Conservation (phyloP, 768 basidiomycete species). For the Postia placenta region DNA sequence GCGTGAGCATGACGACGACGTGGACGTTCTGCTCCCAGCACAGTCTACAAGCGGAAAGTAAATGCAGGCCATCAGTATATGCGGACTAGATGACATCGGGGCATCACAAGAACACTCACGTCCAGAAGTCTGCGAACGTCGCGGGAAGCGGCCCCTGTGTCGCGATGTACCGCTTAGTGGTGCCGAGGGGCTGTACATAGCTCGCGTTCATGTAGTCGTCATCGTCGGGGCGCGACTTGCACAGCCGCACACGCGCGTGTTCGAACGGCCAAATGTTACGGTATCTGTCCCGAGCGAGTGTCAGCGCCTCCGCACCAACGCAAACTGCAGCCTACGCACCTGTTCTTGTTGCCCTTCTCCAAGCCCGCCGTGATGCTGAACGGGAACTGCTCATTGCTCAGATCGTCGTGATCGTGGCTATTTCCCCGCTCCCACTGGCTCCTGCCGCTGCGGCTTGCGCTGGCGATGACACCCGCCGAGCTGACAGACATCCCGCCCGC, state of each 20-base stretch:
- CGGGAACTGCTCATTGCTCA: slow-evolving; percentile 59
- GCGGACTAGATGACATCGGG: not conserved
- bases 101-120: slow-evolving; percentile 42
- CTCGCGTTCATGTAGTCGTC: slow-evolving; percentile 97
- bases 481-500: not conserved
- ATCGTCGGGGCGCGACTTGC: slow-evolving; percentile 26
- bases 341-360: slow-evolving; percentile 91
- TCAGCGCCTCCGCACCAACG: not conserved
- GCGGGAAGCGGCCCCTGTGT: slow-evolving; percentile 91
- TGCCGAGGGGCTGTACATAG: slow-evolving; percentile 82
- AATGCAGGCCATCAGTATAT: not conserved
- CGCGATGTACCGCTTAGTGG: slow-evolving; percentile 82
- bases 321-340: slow-evolving; percentile 39
- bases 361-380: slow-evolving; percentile 94
- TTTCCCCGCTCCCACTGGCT: not conserved
- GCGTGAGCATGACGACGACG: slow-evolving; percentile 95
- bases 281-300: slow-evolving; percentile 46
- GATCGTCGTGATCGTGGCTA: no score
- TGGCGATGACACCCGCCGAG: not conserved
- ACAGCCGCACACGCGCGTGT: slow-evolving; percentile 81
- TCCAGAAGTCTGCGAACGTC: slow-evolving; percentile 94
- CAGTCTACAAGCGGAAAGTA: slow-evolving; percentile 49
- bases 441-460: not conserved
- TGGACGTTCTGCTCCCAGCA: slow-evolving; percentile 94
- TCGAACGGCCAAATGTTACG: slow-evolving; percentile 98